A percentile compares a stretch with the other conserved stretches of the same genome.
These are phyloP conservation scores for Phyllosticta citrichinensis DNA, from an alignment of 2,329 filamentous ascomycete species.

Conservation along the genomic window DNA sequence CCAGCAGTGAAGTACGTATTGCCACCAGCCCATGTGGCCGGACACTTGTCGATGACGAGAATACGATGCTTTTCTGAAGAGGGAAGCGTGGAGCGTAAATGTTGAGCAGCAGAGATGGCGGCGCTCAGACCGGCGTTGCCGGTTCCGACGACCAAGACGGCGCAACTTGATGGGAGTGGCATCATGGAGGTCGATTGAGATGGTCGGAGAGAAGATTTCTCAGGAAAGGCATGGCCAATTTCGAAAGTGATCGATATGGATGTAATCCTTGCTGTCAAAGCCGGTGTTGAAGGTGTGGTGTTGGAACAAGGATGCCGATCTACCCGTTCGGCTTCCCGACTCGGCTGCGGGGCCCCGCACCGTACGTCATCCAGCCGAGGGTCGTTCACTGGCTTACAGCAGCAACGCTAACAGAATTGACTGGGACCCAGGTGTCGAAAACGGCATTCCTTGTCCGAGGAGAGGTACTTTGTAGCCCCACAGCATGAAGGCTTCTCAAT, in stretches of 20 bases:
- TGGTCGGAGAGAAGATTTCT: background rate
- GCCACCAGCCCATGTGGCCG: slow-evolving; percentile 49
- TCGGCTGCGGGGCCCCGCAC: background rate
- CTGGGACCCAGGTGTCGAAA: no score
- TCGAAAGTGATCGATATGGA: background rate
- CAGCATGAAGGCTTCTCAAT: no score
- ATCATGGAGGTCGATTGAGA: background rate
- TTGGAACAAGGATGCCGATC: background rate
- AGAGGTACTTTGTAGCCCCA: no score
- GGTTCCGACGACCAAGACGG: slow-evolving; percentile 48
- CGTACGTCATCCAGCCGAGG: background rate
- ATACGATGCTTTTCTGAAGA: slow-evolving; percentile 34
- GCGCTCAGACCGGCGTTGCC: slow-evolving; percentile 57
- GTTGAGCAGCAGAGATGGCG: slow-evolving; percentile 45
- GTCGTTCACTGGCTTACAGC: background rate
- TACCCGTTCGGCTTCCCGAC: background rate
- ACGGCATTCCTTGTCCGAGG: no score
- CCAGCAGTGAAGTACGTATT: slow-evolving; percentile 59
- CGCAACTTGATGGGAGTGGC: slow-evolving; percentile 6
- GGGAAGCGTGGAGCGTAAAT: background rate
- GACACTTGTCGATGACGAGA: slow-evolving; percentile 51
- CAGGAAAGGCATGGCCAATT: background rate
- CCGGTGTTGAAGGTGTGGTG: background rate
- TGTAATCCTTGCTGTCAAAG: background rate
- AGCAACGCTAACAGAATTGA: no score